Conservation (phyloP, 345 rosid species). For the Raphanus sativus region DNA sequence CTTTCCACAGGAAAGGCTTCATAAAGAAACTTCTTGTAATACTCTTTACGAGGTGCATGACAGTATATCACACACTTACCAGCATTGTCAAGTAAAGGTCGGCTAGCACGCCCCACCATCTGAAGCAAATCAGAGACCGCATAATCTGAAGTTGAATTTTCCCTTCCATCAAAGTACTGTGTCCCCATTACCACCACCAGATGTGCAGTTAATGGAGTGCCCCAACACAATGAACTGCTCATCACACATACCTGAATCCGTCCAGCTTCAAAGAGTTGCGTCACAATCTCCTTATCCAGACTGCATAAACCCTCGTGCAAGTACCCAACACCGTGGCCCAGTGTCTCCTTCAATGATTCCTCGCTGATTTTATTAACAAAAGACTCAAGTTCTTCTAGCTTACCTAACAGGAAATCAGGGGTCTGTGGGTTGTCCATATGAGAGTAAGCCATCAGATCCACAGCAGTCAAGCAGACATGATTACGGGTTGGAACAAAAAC, state of each 20-base stretch:
- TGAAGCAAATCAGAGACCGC: slow-evolving; percentile 83
- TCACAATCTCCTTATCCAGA: slow-evolving; percentile 81
- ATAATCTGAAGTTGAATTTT: slow-evolving; percentile 79
- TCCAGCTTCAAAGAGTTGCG: slow-evolving; percentile 73
- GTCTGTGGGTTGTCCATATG: slow-evolving; percentile 55
- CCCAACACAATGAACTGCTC: slow-evolving; percentile 95
- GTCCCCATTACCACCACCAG: slow-evolving; percentile 96
- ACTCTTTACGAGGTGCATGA: slow-evolving; percentile 86
- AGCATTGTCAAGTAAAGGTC: slow-evolving; percentile 83
- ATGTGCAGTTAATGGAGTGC: slow-evolving; percentile 81
- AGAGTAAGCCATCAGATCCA: slow-evolving; percentile 87
- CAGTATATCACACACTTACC: slow-evolving; percentile 87
- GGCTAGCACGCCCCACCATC: slow-evolving; percentile 97
- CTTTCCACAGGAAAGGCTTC: slow-evolving; percentile 97
- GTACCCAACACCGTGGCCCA: slow-evolving; percentile 75
- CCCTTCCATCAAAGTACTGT: slow-evolving; percentile 83
- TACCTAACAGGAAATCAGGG: slow-evolving; percentile 56
- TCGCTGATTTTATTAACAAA: slow-evolving; percentile 61
- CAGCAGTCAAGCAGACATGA: slow-evolving; percentile 82
- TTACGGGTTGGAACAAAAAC: slow-evolving; percentile 88
- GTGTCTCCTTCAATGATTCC: slow-evolving; percentile 65
- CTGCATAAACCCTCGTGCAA: slow-evolving; percentile 87
- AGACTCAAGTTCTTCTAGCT: slow-evolving; percentile 60
- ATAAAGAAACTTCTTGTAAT: slow-evolving; percentile 84
- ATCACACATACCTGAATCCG: slow-evolving; percentile 92